Evolutionary conservation across 75 land plant species (phyloP), one percentile per base, ranked within the genome.

Genomic region (Isoetes taiwanensis): DNA sequence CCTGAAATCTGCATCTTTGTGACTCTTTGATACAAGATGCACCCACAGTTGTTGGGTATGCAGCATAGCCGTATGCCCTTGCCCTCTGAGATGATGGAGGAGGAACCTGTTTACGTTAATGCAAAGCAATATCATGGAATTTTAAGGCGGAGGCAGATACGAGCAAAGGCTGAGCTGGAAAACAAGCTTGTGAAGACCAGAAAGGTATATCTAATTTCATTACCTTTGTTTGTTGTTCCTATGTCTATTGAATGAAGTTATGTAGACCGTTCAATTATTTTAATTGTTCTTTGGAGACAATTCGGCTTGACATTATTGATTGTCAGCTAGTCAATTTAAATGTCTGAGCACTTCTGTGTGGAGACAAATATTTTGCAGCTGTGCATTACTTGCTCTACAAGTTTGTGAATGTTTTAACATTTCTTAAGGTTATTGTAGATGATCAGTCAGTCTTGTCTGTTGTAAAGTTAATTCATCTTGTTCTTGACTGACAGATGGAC

Each of bases 81-180:
- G 63, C 90, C 80, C 5, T 59, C 78, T 32, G 90, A 86, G 59
- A 74, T 83, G 76, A 66, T 66, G 69, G 69, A 73, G 27, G 83
- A 79, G 70, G 90, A 86, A 64, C 89, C 89, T 21, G 80, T 83
- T 6, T 83, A 77, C 75, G 87, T 83, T 24, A 79, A 86, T 70
- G 84, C 87, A 28, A 78, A 81, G 55, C 85, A 84, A 56, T 81
- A 81, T 59, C 75, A 76, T 63, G 86, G 90, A 19, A 85, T 85
- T 26, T 37, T 85, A 46, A 58, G 86, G 56, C 72, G 90, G 23
- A 67, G 90, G 39, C 90, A 85, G 60, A 66, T 69, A 34, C 86
- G 90, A 39, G 90, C 90, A 30, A 85, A 85, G 56, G 90, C 90
- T 28, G 90, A 85, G 64, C 63, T 67, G 34, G 86, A 85, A 57